Base-by-base conservation (phyloP, 2,329 filamentous ascomycete species). In the Fusarium chlamydosporum region DNA sequence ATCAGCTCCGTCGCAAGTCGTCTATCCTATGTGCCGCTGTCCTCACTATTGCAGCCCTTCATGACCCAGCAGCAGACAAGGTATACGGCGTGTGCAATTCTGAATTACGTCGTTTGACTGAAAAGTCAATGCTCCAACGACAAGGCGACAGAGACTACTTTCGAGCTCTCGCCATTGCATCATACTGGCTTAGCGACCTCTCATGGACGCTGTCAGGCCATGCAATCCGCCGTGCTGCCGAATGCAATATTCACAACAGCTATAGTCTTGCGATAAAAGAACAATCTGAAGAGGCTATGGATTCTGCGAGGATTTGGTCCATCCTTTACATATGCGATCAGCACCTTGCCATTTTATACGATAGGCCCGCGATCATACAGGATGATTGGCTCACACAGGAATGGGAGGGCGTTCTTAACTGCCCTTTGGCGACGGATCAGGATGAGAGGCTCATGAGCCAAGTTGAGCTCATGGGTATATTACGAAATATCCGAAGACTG, bases 261-360 rank as follows among this genome's bases (percentile, higher is more conserved):
- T 82, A 82, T 38, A 77, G 78, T 12, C 75, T 78, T 2, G 79
- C 80, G 0, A 73, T 83, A 3, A 64, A 73, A 0, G 79, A 79
- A 6, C 75, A 77, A 12, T 79, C 76, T 3, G 78, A 81, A 31
- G 82, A 85, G 29, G 81, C 81, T 0, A 80, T 82, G 63, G 86
- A 89, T 60, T 82, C 84, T 37, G 82, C 88, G 3, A 81, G 88
- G 9, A 77, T 90, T 8, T 90, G 88, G 88, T 90, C 89, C 61
- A 76, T 87, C n/a, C 77, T 87, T 0, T 89, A 88, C 55, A 85
- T 89, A 4, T 89, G 86, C 68, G 87, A 89, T 40, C 86, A 88
- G 56, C 87, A 89, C 63, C 82, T 89, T 0, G 87, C 86, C 11
- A 89, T 88, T 16, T 78, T 88, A 0, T 89, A 89, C 43, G 86